Percentiles rank a stretch among this genome's conserved stretches.
These are phyloP conservation scores for Globisporangium nunn DNA, from an alignment of 352 stramenopile genomes.

Conservation along the genomic window DNA sequence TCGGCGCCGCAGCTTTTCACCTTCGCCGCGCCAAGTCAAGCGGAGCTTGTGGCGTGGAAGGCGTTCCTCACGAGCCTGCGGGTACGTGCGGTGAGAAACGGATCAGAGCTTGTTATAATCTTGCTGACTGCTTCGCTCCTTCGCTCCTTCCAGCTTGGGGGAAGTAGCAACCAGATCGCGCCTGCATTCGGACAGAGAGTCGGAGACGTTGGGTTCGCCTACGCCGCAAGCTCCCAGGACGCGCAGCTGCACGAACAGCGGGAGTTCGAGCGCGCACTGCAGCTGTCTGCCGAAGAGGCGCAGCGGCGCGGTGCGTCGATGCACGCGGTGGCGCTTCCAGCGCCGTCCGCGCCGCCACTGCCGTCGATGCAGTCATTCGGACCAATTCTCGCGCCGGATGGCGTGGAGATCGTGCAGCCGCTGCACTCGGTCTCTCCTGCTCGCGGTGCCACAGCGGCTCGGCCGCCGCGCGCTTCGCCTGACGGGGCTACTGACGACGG, in stretches of 20 bases:
- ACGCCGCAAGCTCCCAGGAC: not conserved
- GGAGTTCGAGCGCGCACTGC: conserved; percentile 47
- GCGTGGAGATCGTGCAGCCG: conserved; percentile 76
- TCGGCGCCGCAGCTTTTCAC: conserved; percentile 57
- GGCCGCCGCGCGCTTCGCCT: not conserved
- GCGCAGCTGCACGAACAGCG: conserved; percentile 38
- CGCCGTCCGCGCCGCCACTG: conserved; percentile 29
- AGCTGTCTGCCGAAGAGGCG: conserved; percentile 51
- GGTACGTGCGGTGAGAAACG: conserved; percentile 10
- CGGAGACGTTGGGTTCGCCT: not conserved
- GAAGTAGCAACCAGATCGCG: conserved; percentile 19
- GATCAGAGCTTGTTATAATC: no score
- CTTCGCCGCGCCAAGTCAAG: conserved; percentile 51
- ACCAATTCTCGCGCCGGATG: conserved; percentile 47
- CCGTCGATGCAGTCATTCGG: conserved; percentile 13
- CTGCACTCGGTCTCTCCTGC: conserved; percentile 11
- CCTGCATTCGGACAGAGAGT: conserved; percentile 14
- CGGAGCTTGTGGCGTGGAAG: conserved; percentile 65
- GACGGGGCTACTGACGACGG: not conserved
- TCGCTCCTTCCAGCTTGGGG: not conserved
- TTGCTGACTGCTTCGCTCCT: not conserved
- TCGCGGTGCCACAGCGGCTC: conserved; percentile 3
- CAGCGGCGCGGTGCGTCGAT: conserved; percentile 13
- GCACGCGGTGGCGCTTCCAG: conserved; percentile 1
- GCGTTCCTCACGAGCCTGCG: conserved; percentile 50